These are phyloP conservation scores for Ambrosiella beaveri DNA, from an alignment of 2,329 filamentous ascomycete genomes.

Conservation along the genomic window DNA sequence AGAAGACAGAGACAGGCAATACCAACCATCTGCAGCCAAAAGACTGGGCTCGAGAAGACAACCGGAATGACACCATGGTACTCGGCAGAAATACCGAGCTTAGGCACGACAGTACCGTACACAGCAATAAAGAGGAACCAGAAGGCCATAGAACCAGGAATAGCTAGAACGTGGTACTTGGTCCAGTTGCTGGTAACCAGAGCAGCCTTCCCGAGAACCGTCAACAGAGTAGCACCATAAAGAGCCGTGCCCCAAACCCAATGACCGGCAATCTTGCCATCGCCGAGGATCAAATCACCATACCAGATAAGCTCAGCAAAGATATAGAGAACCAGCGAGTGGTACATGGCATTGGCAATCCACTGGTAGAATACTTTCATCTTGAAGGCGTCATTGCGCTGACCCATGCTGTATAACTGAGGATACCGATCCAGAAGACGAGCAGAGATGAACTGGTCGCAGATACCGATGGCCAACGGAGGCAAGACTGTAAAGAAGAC, in stretches of 20 bases:
- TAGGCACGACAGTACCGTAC: constrained; percentile 75
- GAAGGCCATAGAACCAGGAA: constrained; percentile 78
- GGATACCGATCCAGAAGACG: constrained; percentile 87
- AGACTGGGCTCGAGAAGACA: constrained; percentile 64
- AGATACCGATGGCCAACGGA: constrained; percentile 84
- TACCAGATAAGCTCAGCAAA: constrained; percentile 67
- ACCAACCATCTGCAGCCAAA: constrained; percentile 79
- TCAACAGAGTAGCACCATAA: constrained; percentile 84
- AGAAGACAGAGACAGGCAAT: constrained; percentile 68
- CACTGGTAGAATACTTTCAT: constrained; percentile 84
- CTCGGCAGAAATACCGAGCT: constrained; percentile 62
- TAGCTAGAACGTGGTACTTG: constrained; percentile 90
- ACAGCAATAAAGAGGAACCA: constrained; percentile 83
- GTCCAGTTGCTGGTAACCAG: constrained; percentile 97
- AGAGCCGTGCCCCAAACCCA: constrained; percentile 97
- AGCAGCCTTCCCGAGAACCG: constrained; percentile 85
- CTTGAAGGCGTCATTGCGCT: constrained; percentile 85
- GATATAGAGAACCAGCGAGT: constrained; percentile 85
- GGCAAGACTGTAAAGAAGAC: constrained; percentile 93
- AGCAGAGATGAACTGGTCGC: constrained; percentile 94
- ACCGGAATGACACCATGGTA: constrained; percentile 70
- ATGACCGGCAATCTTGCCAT: constrained; percentile 74
- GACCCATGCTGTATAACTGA: constrained; percentile 83
- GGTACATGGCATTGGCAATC: constrained; percentile 89
- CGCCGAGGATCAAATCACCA: constrained; percentile 56